These are phyloP conservation scores for Sechiopsis laciniata DNA, from an alignment of 306 rosid genomes.

Conservation along the genomic window DNA sequence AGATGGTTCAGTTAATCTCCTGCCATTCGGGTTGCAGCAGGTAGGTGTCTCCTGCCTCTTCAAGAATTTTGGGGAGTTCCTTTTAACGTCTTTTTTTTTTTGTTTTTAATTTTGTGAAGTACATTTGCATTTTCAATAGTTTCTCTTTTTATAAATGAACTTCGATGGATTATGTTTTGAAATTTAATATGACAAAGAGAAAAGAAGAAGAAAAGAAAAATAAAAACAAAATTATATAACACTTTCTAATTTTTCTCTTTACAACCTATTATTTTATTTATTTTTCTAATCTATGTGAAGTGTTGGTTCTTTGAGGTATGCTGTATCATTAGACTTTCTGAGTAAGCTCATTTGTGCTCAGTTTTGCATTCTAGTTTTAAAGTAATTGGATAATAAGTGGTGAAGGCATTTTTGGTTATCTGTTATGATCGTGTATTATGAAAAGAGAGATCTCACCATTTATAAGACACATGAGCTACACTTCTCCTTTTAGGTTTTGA, in stretches of 20 bases:
- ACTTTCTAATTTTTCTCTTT: not conserved
- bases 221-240: not conserved
- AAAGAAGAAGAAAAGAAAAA: not conserved
- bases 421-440: too few species aligned
- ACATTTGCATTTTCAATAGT: not conserved
- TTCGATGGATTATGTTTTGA: not conserved
- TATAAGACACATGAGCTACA: too few species aligned
- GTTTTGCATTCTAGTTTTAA: not conserved
- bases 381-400: not conserved
- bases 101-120: not conserved
- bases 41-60: conserved; percentile 33
- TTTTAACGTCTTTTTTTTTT: too few species aligned
- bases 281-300: not conserved
- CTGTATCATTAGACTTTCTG: not conserved
- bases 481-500: too few species aligned
- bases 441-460: too few species aligned
- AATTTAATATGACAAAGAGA: not conserved
- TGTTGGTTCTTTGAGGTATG: not conserved
- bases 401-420: too few species aligned
- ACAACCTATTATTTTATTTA: not conserved
- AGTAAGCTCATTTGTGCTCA: not conserved
- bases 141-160: not conserved
- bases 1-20: conserved; percentile 61
- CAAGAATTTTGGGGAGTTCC: too few species aligned
- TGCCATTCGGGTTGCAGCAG: conserved; percentile 83